Percentiles rank a stretch among this genome's conserved stretches.
Conservation (phyloP, 805 yeast species). For the Kurtzmaniella cleridarum region DNA sequence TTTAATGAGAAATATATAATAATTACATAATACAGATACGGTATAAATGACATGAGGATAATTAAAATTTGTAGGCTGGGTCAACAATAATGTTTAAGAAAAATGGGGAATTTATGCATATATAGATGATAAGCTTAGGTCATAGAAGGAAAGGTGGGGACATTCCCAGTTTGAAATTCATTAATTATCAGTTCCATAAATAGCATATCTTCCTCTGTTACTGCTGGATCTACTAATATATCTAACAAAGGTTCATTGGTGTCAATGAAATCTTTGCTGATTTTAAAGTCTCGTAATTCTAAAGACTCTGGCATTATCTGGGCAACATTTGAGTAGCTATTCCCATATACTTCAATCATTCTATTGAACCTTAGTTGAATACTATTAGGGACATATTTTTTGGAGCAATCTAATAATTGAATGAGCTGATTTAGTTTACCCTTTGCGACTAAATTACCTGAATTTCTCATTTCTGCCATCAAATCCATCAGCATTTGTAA, state of each 20-base stretch:
- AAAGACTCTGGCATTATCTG: neutral
- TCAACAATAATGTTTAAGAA: no score
- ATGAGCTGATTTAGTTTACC: slow-evolving; percentile 14
- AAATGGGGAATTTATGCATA: no score
- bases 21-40: no score
- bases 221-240: slow-evolving; percentile 2
- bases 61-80: no score
- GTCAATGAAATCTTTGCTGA: slow-evolving; percentile 2
- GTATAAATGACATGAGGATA: no score
- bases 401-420: neutral
- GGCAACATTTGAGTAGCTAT: neutral
- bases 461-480: slow-evolving; percentile 14
- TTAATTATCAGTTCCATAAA: slow-evolving; percentile 14
- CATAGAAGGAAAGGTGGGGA: no score
- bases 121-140: no score
- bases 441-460: slow-evolving; percentile 18
- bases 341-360: neutral
- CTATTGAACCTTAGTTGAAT: neutral
- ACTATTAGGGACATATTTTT: neutral
- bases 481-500: slow-evolving; percentile 13
- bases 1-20: no score
- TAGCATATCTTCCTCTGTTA: slow-evolving; percentile 14
- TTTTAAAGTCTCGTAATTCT: neutral
- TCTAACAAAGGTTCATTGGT: neutral
- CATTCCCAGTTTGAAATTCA: slow-evolving; percentile 5